Evolutionary conservation across 2,329 filamentous ascomycete genomes (phyloP).

Genomic region (Ophiostoma australiae): DNA sequence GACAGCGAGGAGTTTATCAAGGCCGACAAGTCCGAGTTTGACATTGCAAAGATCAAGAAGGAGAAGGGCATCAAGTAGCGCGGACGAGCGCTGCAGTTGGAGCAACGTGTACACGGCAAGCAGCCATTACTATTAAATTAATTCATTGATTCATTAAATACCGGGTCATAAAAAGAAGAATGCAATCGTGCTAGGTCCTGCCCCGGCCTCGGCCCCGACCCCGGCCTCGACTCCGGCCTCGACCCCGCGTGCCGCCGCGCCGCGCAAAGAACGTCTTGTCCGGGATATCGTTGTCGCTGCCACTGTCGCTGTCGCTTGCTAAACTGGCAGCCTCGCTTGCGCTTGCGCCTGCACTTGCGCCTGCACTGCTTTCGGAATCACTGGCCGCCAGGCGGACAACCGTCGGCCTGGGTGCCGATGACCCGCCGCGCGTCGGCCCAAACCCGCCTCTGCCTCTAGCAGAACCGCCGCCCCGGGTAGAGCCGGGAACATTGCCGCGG

Average conservation of each 20-base stretch:
- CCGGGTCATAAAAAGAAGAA: too few species aligned
- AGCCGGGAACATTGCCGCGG: background rate
- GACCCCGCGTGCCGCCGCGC: conserved; percentile 22
- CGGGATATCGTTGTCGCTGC: background rate
- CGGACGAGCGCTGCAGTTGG: too few species aligned
- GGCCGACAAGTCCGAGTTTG: conserved; percentile 52
- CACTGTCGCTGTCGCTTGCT: background rate
- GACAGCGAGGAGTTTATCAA: conserved; percentile 74
- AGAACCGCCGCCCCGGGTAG: too few species aligned
- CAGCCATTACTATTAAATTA: background rate
- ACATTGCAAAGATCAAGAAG: conserved; percentile 32
- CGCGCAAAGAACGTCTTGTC: conserved; percentile 20
- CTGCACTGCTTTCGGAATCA: background rate
- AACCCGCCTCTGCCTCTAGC: background rate
- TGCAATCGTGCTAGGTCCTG: too few species aligned
- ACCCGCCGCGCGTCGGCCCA: background rate
- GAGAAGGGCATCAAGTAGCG: conserved; percentile 35
- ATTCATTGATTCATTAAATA: background rate
- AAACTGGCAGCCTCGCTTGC: background rate
- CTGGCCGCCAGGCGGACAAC: conserved; percentile 35
- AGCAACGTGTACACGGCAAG: too few species aligned
- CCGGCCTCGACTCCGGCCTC: conserved; percentile 25
- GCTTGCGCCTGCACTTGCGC: background rate
- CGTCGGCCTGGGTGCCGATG: conserved; percentile 30
- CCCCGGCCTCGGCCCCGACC: conserved; percentile 10